Evolutionary conservation across 208 protist species (phyloP).

Genomic region (Leishmania arabica): DNA sequence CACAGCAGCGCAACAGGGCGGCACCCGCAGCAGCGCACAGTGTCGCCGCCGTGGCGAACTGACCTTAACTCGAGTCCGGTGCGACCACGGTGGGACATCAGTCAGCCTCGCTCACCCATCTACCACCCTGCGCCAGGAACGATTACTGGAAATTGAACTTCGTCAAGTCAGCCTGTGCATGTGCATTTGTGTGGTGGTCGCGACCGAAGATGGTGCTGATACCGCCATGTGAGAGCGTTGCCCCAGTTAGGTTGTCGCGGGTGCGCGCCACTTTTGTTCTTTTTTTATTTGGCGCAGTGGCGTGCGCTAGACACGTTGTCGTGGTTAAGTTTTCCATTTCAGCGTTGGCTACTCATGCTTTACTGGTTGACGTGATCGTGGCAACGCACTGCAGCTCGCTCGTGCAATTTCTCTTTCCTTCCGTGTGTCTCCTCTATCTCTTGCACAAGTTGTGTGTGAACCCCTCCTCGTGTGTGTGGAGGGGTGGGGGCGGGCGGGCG

Average conservation of each 20-base stretch:
- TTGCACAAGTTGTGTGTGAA: neutral
- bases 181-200: neutral
- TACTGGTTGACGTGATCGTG: neutral
- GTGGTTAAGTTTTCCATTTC: conserved; percentile 6
- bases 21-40: conserved; percentile 23
- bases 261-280: neutral
- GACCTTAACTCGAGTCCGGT: conserved; percentile 57
- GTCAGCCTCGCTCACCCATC: conserved; percentile 46
- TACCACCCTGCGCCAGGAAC: conserved; percentile 16
- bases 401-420: neutral
- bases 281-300: neutral
- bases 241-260: neutral
- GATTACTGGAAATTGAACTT: neutral
- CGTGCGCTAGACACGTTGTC: neutral
- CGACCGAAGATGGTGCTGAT: neutral
- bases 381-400: neutral
- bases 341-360: neutral
- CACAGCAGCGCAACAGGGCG: conserved; percentile 6
- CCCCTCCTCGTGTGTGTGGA: neutral
- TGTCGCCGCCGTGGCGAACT: conserved; percentile 75
- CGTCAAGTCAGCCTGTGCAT: neutral
- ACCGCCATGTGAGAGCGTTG: neutral
- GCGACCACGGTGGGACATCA: conserved; percentile 61
- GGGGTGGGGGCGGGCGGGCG: too few species aligned
- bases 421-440: neutral